Percentiles rank a stretch among this genome's conserved stretches.
Conservation (phyloP, 805 yeast species). For the Debaryomyces castellii region DNA sequence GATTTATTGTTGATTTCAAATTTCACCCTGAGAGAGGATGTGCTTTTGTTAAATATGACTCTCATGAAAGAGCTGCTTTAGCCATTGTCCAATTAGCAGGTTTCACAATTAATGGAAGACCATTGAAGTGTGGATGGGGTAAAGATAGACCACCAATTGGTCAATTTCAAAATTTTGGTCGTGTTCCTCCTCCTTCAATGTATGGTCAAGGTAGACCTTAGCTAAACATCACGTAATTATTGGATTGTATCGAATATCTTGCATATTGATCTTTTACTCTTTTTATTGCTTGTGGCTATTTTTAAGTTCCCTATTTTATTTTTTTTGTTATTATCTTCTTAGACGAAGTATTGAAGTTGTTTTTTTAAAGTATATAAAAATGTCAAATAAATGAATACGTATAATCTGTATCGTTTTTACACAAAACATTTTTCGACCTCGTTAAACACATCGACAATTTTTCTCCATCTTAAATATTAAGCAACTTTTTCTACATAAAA, state of each 20-base stretch:
- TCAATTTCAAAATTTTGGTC: conserved; percentile 22
- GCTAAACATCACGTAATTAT: neutral
- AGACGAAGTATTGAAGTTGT: neutral
- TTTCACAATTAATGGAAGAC: conserved; percentile 70
- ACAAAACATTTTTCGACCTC: neutral
- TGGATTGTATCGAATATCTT: neutral
- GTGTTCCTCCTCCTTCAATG: conserved; percentile 27
- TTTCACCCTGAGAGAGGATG: conserved; percentile 81
- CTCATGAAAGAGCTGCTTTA: conserved; percentile 85
- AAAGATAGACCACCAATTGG: conserved; percentile 46
- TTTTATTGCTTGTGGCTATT: neutral
- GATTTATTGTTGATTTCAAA: conserved; percentile 78
- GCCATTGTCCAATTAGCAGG: conserved; percentile 82
- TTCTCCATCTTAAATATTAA: neutral
- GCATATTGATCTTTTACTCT: neutral
- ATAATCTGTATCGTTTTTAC: neutral
- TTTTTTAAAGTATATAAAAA: neutral
- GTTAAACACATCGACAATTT: neutral
- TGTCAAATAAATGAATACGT: neutral
- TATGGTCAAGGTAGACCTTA: conserved; percentile 24
- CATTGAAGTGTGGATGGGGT: conserved; percentile 87
- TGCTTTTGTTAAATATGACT: conserved; percentile 84
- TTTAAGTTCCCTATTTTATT: neutral
- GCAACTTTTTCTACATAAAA: neutral
- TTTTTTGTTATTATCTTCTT: neutral